Conservation (phyloP, 2,329 filamentous ascomycete species). For the Chrysosporium queenslandicum region DNA sequence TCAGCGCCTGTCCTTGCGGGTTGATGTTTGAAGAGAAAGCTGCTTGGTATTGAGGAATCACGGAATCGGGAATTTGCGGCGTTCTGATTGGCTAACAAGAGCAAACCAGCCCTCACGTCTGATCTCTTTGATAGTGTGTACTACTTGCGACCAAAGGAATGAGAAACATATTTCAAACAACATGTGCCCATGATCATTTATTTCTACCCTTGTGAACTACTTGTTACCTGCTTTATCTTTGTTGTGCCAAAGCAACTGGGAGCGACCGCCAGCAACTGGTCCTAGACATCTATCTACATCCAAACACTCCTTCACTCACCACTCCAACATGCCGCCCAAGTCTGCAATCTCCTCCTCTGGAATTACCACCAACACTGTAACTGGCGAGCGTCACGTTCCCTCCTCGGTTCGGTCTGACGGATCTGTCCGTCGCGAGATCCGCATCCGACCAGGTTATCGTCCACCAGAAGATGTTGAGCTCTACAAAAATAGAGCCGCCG, state of each 20-base stretch:
- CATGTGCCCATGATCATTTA: background rate
- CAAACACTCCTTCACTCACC: background rate
- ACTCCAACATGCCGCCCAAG: conserved; percentile 4
- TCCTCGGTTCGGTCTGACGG: conserved; percentile 79
- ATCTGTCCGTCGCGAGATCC: conserved; percentile 85
- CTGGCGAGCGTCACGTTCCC: conserved; percentile 80
- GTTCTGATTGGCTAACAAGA: conserved; percentile 13
- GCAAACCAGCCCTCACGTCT: background rate
- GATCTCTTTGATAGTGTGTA: no score
- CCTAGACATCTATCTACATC: no score
- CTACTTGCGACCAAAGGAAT: background rate
- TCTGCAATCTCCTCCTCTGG: conserved; percentile 46
- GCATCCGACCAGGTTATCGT: conserved; percentile 82
- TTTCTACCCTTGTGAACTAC: background rate
- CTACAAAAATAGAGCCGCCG: conserved; percentile 86
- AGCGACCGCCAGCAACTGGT: no score
- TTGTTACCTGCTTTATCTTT: background rate
- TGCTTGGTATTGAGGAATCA: background rate
- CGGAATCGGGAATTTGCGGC: conserved; percentile 13
- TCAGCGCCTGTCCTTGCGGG: background rate
- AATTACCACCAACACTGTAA: conserved; percentile 64
- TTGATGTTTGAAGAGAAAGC: conserved; percentile 3
- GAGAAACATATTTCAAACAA: background rate
- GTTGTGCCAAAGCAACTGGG: background rate
- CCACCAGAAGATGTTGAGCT: conserved; percentile 92